Evolutionary conservation across 148 eudicot genomes (phyloP).

Genomic region (Amaranthus hypochondriacus): DNA sequence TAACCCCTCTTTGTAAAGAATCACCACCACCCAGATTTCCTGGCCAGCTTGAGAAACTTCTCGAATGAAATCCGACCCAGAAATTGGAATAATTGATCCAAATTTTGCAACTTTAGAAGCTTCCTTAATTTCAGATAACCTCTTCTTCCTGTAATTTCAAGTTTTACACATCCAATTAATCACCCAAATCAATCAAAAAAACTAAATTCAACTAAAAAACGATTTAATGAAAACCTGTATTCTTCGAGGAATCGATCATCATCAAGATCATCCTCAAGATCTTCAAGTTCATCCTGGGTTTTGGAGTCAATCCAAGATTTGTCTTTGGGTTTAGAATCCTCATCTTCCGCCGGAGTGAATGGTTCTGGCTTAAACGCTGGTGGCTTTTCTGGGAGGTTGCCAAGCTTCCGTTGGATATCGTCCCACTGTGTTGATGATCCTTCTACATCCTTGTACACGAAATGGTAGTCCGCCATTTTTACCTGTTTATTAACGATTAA

Average conservation of each 20-base stretch:
- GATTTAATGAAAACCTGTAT: conserved; percentile 44
- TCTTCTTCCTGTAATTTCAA: conserved; percentile 57
- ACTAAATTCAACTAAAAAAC: neutral
- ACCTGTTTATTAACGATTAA: too few relatives aligned
- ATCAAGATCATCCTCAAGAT: conserved; percentile 85
- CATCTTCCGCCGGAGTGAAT: conserved; percentile 64
- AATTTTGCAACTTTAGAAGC: conserved; percentile 64
- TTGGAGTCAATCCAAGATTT: conserved; percentile 66
- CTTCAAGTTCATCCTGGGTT: conserved; percentile 82
- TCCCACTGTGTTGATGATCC: conserved; percentile 93
- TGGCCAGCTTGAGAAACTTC: conserved; percentile 93
- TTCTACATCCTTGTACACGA: conserved; percentile 80
- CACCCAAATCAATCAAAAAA: neutral
- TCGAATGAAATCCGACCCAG: conserved; percentile 90
- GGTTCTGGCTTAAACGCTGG: conserved; percentile 65
- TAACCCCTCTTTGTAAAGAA: conserved; percentile 92
- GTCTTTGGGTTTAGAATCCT: conserved; percentile 56
- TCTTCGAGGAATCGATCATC: conserved; percentile 83
- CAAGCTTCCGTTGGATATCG: conserved; percentile 76
- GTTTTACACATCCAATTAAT: neutral
- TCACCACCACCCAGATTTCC: conserved; percentile 86
- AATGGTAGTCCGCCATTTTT: conserved; percentile 65
- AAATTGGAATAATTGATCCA: conserved; percentile 71
- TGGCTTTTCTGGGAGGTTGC: conserved; percentile 67
- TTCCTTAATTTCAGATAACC: conserved; percentile 74